Conservation (phyloP, 2,329 filamentous ascomycete genomes). For the Colletotrichum theobromicola region DNA sequence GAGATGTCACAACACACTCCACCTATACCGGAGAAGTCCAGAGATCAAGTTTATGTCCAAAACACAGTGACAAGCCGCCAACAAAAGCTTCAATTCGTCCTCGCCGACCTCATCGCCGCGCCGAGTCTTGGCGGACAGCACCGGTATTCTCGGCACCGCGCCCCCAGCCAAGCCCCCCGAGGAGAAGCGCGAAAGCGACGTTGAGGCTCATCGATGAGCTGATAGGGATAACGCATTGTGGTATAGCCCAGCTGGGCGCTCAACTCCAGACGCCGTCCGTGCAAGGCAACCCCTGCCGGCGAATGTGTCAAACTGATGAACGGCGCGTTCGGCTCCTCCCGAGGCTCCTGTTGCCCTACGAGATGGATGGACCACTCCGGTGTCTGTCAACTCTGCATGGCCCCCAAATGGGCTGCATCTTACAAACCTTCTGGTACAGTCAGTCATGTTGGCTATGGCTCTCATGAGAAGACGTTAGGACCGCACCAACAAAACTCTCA, state of each 20-base stretch:
- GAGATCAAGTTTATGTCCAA: no score
- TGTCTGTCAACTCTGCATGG: not conserved
- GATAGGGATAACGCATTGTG: not conserved
- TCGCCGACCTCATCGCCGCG: not conserved
- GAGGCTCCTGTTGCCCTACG: not conserved
- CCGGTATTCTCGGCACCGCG: not conserved
- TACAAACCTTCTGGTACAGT: accelerated
- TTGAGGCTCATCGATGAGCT: not conserved
- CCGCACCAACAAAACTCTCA: accelerated
- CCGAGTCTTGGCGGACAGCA: not conserved
- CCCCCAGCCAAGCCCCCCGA: not conserved
- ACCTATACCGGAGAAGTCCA: no score
- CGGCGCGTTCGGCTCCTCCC: slow-evolving; percentile 2
- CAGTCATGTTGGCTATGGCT: accelerated
- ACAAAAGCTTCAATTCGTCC: not conserved
- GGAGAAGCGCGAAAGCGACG: not conserved
- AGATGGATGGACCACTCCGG: not conserved
- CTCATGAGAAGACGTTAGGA: accelerated
- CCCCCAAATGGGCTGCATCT: not conserved
- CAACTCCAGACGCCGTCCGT: not conserved
- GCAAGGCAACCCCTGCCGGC: slow-evolving; percentile 1
- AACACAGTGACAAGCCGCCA: no score
- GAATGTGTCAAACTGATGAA: slow-evolving; percentile 1
- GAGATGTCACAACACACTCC: no score
- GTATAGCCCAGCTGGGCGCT: not conserved